Evolutionary conservation across 176 grass and related monocot species (phyloP).

Genomic region (Aegilops bicornis): DNA sequence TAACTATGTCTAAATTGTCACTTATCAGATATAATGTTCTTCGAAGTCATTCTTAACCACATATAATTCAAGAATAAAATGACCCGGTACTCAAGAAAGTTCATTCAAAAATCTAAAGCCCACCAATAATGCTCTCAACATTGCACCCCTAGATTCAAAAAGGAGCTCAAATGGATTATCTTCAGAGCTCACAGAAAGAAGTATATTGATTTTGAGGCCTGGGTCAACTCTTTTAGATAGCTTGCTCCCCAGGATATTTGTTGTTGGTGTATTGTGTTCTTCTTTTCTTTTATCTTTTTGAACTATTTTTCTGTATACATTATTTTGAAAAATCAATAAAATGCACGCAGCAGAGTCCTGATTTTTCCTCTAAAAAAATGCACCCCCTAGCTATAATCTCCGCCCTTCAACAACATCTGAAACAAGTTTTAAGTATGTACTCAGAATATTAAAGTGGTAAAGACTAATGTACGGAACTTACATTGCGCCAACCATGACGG

Average conservation of each 20-base stretch:
- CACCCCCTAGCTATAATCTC: neutral
- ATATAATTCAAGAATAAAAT: neutral
- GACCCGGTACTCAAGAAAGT: neutral
- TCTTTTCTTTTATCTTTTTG: too few relatives aligned
- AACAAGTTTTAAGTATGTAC: neutral
- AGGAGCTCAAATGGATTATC: too few relatives aligned
- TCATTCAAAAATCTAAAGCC: neutral
- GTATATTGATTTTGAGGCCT: too few relatives aligned
- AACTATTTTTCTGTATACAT: too few relatives aligned
- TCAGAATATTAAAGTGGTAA: conserved; percentile 3
- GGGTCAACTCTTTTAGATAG: too few relatives aligned
- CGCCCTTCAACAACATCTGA: neutral
- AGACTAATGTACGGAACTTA: conserved; percentile 44
- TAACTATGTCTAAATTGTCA: neutral
- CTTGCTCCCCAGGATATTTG: too few relatives aligned
- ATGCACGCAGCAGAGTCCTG: too few relatives aligned
- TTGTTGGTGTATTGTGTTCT: too few relatives aligned
- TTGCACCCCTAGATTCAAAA: too few relatives aligned
- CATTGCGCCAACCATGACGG: conserved; percentile 71
- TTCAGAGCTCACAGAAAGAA: too few relatives aligned
- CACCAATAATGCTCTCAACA: neutral
- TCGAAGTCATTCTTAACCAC: neutral
- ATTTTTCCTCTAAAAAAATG: neutral
- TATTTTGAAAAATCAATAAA: too few relatives aligned
- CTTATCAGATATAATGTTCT: neutral